These are phyloP conservation scores for Rhynchospora tenuis DNA, from an alignment of 176 grass and related monocot species.

Conservation along the genomic window DNA sequence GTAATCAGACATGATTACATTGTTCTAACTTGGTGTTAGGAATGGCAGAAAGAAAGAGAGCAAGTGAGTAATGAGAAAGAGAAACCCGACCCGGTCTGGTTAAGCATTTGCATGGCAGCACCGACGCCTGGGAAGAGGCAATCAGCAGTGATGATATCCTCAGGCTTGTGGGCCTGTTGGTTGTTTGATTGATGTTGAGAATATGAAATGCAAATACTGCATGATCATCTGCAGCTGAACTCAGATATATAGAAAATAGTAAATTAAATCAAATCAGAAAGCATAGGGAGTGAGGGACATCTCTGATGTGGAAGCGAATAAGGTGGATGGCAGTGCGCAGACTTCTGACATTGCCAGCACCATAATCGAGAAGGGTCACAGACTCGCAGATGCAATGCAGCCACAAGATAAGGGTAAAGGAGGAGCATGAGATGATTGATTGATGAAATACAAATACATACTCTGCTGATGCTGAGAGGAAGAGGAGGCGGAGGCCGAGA, in stretches of 20 bases:
- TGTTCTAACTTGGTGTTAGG: neutral
- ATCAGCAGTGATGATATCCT: slow-evolving; percentile 76
- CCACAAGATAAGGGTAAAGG: no score
- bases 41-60: neutral
- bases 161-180: slow-evolving; percentile 51
- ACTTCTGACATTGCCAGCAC: slow-evolving; percentile 86
- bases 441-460: no score
- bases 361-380: slow-evolving; percentile 85
- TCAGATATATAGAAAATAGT: no score
- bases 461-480: slow-evolving; percentile 13
- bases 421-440: no score
- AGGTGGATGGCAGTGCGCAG: slow-evolving; percentile 80
- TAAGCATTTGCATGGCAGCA: slow-evolving; percentile 87
- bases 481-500: slow-evolving; percentile 29
- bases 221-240: no score
- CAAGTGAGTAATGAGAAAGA: no score
- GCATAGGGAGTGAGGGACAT: neutral
- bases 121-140: slow-evolving; percentile 84
- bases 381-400: slow-evolving; percentile 25
- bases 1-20: neutral
- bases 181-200: no score
- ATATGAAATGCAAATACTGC: no score
- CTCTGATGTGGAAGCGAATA: slow-evolving; percentile 73
- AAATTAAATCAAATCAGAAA: neutral
- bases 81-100: slow-evolving; percentile 38